Evolutionary conservation across 345 rosid genomes (phyloP).

Genomic region (Gossypium raimondii): DNA sequence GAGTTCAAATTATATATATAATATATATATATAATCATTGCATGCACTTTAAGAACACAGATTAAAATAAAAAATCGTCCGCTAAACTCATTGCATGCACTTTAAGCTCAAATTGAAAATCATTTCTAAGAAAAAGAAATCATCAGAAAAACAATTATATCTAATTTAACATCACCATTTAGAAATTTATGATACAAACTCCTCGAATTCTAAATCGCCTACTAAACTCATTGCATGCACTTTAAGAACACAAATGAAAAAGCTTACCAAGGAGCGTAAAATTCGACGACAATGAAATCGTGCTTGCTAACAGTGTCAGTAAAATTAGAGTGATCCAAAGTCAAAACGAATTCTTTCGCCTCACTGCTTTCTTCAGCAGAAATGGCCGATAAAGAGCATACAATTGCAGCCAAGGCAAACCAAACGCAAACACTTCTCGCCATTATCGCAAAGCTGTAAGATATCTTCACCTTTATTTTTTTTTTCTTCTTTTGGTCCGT

Average conservation of each 20-base stretch:
- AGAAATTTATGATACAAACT: neutral
- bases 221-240: neutral
- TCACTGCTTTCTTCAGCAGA: conserved; percentile 41
- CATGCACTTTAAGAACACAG: neutral
- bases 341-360: conserved; percentile 74
- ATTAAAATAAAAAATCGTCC: neutral
- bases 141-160: neutral
- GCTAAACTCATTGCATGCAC: neutral
- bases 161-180: neutral
- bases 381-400: conserved; percentile 23
- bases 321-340: conserved; percentile 85
- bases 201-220: neutral
- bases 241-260: neutral
- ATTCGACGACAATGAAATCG: conserved; percentile 87
- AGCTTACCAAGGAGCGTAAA: conserved; percentile 91
- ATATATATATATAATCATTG: neutral
- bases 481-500: neutral
- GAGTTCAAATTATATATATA: no score
- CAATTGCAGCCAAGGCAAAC: conserved; percentile 32
- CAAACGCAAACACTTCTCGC: conserved; percentile 35
- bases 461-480: neutral
- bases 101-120: neutral
- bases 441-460: conserved; percentile 25
- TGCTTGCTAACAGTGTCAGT: conserved; percentile 66
- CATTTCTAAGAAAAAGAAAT: neutral